Percentiles rank a stretch among this genome's conserved stretches.
Evolutionary conservation across 2,329 filamentous ascomycete genomes (phyloP).

Genomic region (Chrysosporium queenslandicum): DNA sequence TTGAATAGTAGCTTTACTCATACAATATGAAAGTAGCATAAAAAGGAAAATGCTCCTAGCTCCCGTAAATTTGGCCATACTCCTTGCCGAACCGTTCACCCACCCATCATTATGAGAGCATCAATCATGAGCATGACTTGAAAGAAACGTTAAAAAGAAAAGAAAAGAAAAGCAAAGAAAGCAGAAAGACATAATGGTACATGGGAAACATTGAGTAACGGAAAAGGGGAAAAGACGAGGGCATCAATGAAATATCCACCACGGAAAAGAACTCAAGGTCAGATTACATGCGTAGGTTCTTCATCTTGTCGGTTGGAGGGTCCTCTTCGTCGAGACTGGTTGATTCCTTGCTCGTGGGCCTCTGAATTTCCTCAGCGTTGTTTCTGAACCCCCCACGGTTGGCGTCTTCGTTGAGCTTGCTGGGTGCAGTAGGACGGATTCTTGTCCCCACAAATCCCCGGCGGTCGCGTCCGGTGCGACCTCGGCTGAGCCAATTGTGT

Average conservation of each 20-base stretch:
- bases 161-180: not conserved
- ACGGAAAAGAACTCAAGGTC: not conserved
- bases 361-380: not conserved
- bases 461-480: slow-evolving; percentile 77
- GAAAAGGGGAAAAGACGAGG: not conserved
- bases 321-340: slow-evolving; percentile 5
- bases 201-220: not conserved
- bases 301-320: not conserved
- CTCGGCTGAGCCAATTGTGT: slow-evolving; percentile 90
- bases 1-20: not conserved
- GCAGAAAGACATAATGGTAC: not conserved
- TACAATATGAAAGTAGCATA: not conserved
- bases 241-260: not conserved
- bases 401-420: not conserved
- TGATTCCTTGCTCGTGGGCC: slow-evolving; percentile 6
- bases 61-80: not conserved
- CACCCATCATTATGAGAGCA: not conserved
- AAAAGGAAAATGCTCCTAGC: not conserved
- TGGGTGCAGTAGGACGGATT: slow-evolving; percentile 26
- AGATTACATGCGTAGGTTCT: not conserved
- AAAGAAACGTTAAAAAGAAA: not conserved
- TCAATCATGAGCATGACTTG: too few species aligned
- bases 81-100: not conserved
- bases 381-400: not conserved
- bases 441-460: slow-evolving; percentile 75